A percentile compares a stretch with the other conserved stretches of the same genome.
Evolutionary conservation across 2,329 filamentous ascomycete genomes (phyloP).

Genomic region (Fusarium cyanostomum): DNA sequence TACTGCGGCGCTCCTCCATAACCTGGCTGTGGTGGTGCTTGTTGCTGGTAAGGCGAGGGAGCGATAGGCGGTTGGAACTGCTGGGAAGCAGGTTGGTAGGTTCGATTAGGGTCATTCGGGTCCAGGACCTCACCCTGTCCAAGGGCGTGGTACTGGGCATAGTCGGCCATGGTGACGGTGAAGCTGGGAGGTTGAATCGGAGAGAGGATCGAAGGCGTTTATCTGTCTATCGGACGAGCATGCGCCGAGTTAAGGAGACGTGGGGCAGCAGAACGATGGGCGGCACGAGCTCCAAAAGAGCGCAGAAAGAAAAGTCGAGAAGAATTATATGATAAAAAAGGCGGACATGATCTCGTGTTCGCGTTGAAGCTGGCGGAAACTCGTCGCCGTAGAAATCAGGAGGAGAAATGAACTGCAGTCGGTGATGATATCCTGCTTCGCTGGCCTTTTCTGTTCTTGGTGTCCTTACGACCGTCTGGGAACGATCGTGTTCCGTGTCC

Average conservation of each 20-base stretch:
- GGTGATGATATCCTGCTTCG: constrained; percentile 40
- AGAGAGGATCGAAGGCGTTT: constrained; percentile 32
- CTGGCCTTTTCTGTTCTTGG: constrained; percentile 43
- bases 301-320: constrained; percentile 31
- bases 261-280: constrained; percentile 36
- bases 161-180: constrained; percentile 60
- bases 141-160: constrained; percentile 64
- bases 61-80: constrained; percentile 67
- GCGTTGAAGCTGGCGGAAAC: constrained; percentile 22
- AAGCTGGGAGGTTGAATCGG: constrained; percentile 20
- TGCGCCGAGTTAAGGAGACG: constrained; percentile 43
- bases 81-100: constrained; percentile 59
- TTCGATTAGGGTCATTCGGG: constrained; percentile 63
- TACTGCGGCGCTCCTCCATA: constrained; percentile 55
- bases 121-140: constrained; percentile 65
- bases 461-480: constrained; percentile 36
- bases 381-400: constrained; percentile 19
- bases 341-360: constrained; percentile 35
- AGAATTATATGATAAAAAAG: constrained; percentile 36
- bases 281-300: constrained; percentile 24
- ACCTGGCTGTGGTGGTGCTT: constrained; percentile 36
- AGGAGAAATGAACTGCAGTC: constrained; percentile 30
- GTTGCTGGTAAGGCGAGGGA: constrained; percentile 64
- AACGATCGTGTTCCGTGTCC: constrained; percentile 39
- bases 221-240: constrained; percentile 42